phyloP scores from a whole-genome alignment of 768 basidiomycete genomes.

The Tylopilus cervinicoccineus region DNA sequence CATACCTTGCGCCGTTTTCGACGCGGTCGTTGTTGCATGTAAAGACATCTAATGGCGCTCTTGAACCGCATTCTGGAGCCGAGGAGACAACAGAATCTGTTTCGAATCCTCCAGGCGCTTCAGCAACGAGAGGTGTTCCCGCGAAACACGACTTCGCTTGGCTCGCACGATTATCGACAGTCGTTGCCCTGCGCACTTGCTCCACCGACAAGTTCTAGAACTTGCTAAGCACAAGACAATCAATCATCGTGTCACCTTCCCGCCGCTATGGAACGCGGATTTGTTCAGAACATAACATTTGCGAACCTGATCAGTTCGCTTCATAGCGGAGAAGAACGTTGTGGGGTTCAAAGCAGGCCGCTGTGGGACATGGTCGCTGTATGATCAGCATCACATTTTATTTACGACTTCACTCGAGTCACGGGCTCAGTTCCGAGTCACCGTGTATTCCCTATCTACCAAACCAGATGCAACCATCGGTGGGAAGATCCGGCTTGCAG shows the following conservation, averaged over 20 bases:
- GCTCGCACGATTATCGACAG: constrained; percentile 4
- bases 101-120: background rate
- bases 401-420: background rate
- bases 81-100: background rate
- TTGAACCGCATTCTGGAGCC: background rate
- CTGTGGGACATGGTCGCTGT: constrained; percentile 12
- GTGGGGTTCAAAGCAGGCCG: constrained; percentile 20
- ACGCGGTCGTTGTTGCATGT: background rate
- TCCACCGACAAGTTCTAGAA: background rate
- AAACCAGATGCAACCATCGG: background rate
- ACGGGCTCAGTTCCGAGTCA: background rate
- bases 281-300: constrained; percentile 2
- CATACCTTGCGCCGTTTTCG: background rate
- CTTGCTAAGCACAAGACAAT: background rate
- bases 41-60: background rate
- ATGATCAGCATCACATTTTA: background rate
- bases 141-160: constrained; percentile 13
- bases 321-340: constrained; percentile 22
- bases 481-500: background rate
- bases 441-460: background rate
- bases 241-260: background rate
- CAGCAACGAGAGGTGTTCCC: constrained; percentile 8
- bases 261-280: constrained; percentile 6
- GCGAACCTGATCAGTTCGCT: constrained; percentile 14
- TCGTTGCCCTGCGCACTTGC: background rate